Evolutionary conservation across 2,329 filamentous ascomycete species (phyloP), one percentile per base, ranked within the genome.

Genomic region (Monosporascus sp.): DNA sequence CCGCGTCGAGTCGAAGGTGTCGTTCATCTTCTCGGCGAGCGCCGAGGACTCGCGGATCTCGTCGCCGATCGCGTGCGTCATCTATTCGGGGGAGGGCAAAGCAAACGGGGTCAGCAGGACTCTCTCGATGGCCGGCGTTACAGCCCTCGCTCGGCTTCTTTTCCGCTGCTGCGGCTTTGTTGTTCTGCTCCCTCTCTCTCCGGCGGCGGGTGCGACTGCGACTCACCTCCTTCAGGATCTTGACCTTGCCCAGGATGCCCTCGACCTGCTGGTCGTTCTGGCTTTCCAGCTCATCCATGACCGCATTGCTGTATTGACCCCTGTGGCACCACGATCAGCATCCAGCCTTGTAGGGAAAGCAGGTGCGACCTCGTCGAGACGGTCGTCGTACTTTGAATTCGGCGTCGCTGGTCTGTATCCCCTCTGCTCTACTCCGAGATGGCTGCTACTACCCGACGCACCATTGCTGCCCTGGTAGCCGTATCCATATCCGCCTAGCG

Each of bases 21-120:
- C 90, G 71, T 97, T 97, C 86, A 99, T 96, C 73, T 91, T 93
- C 63, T 97, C 90, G 2, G 91, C 89, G 4, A 97, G 80, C 2
- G 89, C 86, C 2, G 90, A 89, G 15, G 89, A 94, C 58, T 96
- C 89, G 62, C 93, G 84, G 65, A 97, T 97, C 72, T 97, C 94
- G 66, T 95, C 90, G 59, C 94, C 94, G 60, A 99, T 99, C 5
- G 92, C 90, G 38, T 90, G 75, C 1, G 92, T 96, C 75, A 99
- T 87, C 89, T 94, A 60, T 54, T 25, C 31, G 31, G 9, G 3
- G 9, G 31, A 34, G 9, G 31, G 31, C 31, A 34, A 34, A 34
- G 31, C 31, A 5, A 34, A 2, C 31, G 31, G 11, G 31, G 31
- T 34, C 11, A 34, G 31, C 31, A 34, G 11, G 3, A 14, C 9